Percentiles rank a stretch among this genome's conserved stretches.
Conservation (phyloP, 352 stramenopile species). For the Pythium brassicae region DNA sequence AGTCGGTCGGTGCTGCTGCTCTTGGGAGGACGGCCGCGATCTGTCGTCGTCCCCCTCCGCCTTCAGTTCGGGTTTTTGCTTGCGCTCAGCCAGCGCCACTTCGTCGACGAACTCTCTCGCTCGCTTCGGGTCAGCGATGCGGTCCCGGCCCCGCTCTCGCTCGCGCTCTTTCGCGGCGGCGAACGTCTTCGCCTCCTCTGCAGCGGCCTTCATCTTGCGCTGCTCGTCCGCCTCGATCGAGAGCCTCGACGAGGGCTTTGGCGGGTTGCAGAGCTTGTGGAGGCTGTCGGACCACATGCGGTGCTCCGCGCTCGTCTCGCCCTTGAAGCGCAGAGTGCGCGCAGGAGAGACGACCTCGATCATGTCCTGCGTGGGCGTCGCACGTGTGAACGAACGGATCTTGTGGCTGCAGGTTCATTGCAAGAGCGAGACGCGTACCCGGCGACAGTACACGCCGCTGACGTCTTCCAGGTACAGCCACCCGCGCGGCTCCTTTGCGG, state of each 20-base stretch:
- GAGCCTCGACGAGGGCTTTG: slow-evolving; percentile 14
- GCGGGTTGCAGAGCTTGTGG: slow-evolving; percentile 61
- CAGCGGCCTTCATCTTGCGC: not conserved
- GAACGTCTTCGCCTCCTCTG: slow-evolving; percentile 11
- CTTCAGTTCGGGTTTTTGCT: slow-evolving; percentile 14
- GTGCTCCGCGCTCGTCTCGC: slow-evolving; percentile 75
- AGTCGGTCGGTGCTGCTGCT: slow-evolving; percentile 7
- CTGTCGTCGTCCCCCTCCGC: slow-evolving; percentile 9
- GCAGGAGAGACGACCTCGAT: slow-evolving; percentile 78
- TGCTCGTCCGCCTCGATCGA: slow-evolving; percentile 12
- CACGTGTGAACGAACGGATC: not conserved
- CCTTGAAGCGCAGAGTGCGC: slow-evolving; percentile 70
- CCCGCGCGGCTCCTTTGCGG: slow-evolving; percentile 66
- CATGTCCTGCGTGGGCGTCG: slow-evolving; percentile 41
- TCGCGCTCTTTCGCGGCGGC: slow-evolving; percentile 1
- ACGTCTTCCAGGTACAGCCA: slow-evolving; percentile 82
- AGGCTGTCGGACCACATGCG: slow-evolving; percentile 79
- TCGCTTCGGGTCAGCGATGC: slow-evolving; percentile 23
- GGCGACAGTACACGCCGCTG: slow-evolving; percentile 62
- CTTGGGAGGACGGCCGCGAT: slow-evolving; percentile 6
- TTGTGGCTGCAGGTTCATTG: not conserved
- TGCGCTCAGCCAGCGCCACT: slow-evolving; percentile 11
- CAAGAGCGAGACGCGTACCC: slow-evolving; percentile 22
- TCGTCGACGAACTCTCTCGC: slow-evolving; percentile 5
- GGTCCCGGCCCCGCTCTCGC: slow-evolving; percentile 22